Evolutionary conservation across 2,329 filamentous ascomycete species (phyloP).

Genomic region (Phaeosphaeriaceae sp.): DNA sequence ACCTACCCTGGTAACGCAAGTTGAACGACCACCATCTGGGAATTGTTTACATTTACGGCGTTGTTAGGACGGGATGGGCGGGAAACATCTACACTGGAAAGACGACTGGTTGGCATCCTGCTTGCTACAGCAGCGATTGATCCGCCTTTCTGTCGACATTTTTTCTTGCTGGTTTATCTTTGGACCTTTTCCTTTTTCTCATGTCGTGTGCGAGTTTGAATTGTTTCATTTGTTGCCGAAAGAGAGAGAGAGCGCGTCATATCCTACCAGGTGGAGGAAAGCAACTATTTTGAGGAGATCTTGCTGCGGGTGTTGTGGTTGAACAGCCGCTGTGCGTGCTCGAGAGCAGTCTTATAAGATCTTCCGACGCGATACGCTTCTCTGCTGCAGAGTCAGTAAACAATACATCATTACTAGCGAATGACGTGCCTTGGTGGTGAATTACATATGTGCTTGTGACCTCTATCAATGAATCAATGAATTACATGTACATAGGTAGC

Average conservation of each 20-base stretch:
- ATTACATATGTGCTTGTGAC: neutral
- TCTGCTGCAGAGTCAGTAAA: conserved; percentile 36
- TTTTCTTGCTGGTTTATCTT: conserved; percentile 7
- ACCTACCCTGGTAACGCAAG: conserved; percentile 44
- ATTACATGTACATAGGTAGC: too few relatives aligned
- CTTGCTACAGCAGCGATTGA: neutral
- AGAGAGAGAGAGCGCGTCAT: conserved; percentile 9
- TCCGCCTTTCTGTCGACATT: conserved; percentile 11
- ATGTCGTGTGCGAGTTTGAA: conserved; percentile 12
- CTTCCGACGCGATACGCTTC: conserved; percentile 23
- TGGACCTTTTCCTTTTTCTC: conserved; percentile 20
- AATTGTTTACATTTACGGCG: conserved; percentile 42
- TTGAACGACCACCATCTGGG: conserved; percentile 45
- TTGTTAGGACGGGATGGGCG: conserved; percentile 37
- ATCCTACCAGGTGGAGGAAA: conserved; percentile 24
- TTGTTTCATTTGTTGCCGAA: conserved; percentile 24
- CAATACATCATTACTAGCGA: conserved; percentile 25
- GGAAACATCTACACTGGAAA: conserved; percentile 30
- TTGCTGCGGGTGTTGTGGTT: conserved; percentile 29
- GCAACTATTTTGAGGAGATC: conserved; percentile 20
- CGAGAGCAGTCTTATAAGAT: conserved; percentile 32
- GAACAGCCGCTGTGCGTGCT: conserved; percentile 44
- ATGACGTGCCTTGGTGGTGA: neutral
- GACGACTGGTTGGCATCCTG: conserved; percentile 21
- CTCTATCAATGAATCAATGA: neutral